Percentiles rank a stretch among this genome's conserved stretches.
Evolutionary conservation across 192 early-diverging fungal species (phyloP).

Genomic region (Coemansia sp.): DNA sequence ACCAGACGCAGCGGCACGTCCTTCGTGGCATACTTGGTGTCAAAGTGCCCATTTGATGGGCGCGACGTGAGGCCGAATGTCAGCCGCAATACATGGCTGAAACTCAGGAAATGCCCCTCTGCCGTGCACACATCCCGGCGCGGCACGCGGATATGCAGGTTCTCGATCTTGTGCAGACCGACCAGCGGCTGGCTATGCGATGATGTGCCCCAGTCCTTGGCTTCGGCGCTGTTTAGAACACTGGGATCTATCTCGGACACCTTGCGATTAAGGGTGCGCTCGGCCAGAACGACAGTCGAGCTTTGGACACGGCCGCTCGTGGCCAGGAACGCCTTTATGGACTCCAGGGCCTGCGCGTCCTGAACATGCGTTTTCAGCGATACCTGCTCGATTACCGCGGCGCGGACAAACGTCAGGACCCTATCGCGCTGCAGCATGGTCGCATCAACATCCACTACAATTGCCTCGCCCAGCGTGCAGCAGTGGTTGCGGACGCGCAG

Average conservation of each 20-base stretch:
- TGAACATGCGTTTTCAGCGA: constrained; percentile 39
- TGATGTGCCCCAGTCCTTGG: constrained; percentile 30
- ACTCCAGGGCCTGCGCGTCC: constrained; percentile 26
- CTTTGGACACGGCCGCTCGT: constrained; percentile 11
- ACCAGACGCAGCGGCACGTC: constrained; percentile 48
- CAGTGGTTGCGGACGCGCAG: constrained; percentile 53
- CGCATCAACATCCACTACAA: constrained; percentile 44
- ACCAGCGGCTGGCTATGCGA: constrained; percentile 15
- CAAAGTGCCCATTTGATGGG: constrained; percentile 22
- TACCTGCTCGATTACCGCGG: constrained; percentile 48
- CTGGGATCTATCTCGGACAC: constrained; percentile 41
- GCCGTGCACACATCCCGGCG: constrained; percentile 48
- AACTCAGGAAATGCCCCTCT: constrained; percentile 39
- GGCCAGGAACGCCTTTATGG: constrained; percentile 30
- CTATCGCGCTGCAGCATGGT: constrained; percentile 52
- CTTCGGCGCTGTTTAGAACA: constrained; percentile 8
- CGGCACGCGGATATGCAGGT: constrained; percentile 50
- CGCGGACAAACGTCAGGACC: constrained; percentile 51
- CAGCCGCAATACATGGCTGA: constrained; percentile 45
- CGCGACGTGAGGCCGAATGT: constrained; percentile 48
- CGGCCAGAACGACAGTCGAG: constrained; percentile 41
- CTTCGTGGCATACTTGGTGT: constrained; percentile 46
- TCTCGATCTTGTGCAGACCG: constrained; percentile 34
- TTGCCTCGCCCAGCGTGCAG: constrained; percentile 50
- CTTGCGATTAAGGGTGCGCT: constrained; percentile 53